Evolutionary conservation across 208 protist species (phyloP).

Genomic region (Trypanosoma caninum): DNA sequence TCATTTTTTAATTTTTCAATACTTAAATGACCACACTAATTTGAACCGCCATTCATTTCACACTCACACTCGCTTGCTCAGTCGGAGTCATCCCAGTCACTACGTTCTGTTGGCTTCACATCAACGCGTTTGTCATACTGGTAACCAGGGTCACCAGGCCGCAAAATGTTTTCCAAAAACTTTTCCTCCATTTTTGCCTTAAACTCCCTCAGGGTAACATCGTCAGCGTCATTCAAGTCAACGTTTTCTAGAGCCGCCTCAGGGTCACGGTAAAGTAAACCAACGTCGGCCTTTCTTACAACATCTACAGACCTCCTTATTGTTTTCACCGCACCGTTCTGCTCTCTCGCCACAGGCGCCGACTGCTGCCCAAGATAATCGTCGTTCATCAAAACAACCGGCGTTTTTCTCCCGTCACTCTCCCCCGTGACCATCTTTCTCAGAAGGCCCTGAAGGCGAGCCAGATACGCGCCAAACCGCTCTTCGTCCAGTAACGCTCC

Average conservation of each 20-base stretch:
- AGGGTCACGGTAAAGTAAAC: constrained; percentile 85
- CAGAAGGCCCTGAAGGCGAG: constrained; percentile 60
- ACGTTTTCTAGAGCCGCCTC: constrained; percentile 82
- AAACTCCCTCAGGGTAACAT: constrained; percentile 84
- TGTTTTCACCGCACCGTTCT: neutral
- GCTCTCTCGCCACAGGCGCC: neutral
- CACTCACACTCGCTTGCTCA: neutral
- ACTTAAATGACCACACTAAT: neutral
- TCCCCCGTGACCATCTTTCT: neutral
- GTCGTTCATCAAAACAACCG: neutral
- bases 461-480: constrained; percentile 51
- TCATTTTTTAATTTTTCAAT: constrained; percentile 4
- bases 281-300: constrained; percentile 82
- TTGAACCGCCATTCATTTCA: neutral
- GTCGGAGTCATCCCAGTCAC: constrained; percentile 84
- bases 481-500: constrained; percentile 53
- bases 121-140: constrained; percentile 85
- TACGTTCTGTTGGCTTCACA: constrained; percentile 62
- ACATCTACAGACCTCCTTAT: neutral
- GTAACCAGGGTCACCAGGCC: constrained; percentile 80
- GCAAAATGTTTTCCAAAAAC: constrained; percentile 65
- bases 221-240: constrained; percentile 87
- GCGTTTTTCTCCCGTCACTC: neutral
- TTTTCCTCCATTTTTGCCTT: constrained; percentile 85
- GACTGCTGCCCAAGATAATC: neutral